Evolutionary conservation across 768 basidiomycete genomes (phyloP).

Genomic region (Russula compacta): DNA sequence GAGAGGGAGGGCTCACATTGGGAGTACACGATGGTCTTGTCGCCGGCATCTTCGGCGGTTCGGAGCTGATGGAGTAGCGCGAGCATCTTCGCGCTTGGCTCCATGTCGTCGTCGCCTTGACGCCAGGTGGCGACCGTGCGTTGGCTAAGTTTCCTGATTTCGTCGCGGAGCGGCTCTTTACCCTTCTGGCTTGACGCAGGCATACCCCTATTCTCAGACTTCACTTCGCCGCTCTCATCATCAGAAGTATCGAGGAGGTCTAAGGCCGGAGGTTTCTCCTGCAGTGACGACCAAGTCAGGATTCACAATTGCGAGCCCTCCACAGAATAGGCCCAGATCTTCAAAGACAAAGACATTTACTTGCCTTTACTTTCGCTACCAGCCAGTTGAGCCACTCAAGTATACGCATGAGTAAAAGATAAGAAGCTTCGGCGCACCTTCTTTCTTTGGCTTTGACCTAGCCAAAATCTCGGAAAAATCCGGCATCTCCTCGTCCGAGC

Average conservation of each 20-base stretch:
- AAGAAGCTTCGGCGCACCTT: background rate
- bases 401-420: background rate
- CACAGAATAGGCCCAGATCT: background rate
- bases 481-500: constrained; percentile 41
- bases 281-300: background rate
- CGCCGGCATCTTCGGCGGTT: constrained; percentile 49
- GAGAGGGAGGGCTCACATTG: constrained; percentile 40
- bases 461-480: constrained; percentile 37
- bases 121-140: constrained; percentile 42
- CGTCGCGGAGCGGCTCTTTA: constrained; percentile 25
- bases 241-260: background rate
- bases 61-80: constrained; percentile 46
- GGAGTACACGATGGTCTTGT: constrained; percentile 64
- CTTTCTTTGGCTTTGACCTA: constrained; percentile 6
- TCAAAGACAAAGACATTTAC: background rate
- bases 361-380: background rate
- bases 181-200: background rate
- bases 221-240: background rate
- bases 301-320: background rate
- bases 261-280: background rate
- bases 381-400: background rate
- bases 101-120: constrained; percentile 51
- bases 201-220: background rate
- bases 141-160: constrained; percentile 10
- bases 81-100: constrained; percentile 63